phyloP scores from a whole-genome alignment of 2,329 filamentous ascomycete species.

The Alternaria viburni region DNA sequence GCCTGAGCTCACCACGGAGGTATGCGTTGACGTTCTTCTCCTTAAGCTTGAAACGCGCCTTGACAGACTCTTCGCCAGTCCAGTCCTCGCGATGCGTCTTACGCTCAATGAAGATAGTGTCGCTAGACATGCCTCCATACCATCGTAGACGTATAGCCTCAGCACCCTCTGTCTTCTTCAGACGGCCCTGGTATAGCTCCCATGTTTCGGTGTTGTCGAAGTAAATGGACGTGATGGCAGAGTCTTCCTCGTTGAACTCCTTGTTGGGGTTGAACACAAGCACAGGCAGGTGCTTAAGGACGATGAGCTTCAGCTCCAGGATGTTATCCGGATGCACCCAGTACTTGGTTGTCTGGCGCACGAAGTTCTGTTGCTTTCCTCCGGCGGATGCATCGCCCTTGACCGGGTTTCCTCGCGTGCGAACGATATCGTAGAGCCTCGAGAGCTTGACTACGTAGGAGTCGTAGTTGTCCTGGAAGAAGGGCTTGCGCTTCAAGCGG shows the following conservation, averaged over 20 bases:
- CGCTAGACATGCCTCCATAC: constrained; percentile 96
- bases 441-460: constrained; percentile 93
- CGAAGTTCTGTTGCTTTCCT: constrained; percentile 91
- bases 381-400: constrained; percentile 92
- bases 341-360: constrained; percentile 98
- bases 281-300: constrained; percentile 95
- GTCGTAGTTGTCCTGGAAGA: constrained; percentile 99
- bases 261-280: constrained; percentile 97
- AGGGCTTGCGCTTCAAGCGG: constrained; percentile 91
- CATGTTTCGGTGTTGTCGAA: constrained; percentile 94
- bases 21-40: constrained; percentile 98
- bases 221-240: constrained; percentile 97
- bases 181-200: constrained; percentile 89
- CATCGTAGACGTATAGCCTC: constrained; percentile 95
- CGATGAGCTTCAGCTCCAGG: constrained; percentile 96
- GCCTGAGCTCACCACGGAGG: constrained; percentile 81
- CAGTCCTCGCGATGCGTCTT: constrained; percentile 99
- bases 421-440: constrained; percentile 90
- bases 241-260: constrained; percentile 88
- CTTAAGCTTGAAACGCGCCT: constrained; percentile 92
- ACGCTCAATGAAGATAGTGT: constrained; percentile 95
- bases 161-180: constrained; percentile 97
- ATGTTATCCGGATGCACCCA: constrained; percentile 99
- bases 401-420: constrained; percentile 89
- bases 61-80: constrained; percentile 99